These are phyloP conservation scores for Cytospora leucostoma DNA, from an alignment of 2,329 filamentous ascomycete species.

Conservation along the genomic window DNA sequence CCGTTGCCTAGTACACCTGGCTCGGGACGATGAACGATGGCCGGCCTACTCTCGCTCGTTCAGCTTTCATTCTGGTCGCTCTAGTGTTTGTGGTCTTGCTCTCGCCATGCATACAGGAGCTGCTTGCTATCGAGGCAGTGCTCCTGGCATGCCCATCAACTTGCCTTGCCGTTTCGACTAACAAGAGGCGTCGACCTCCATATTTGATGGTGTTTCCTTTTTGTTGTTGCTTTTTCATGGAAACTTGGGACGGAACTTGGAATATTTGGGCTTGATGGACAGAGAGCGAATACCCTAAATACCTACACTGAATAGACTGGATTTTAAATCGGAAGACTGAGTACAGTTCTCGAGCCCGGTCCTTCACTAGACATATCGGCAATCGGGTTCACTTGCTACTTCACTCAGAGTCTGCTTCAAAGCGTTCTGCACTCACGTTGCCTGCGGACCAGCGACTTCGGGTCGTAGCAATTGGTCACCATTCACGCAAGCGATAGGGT, in stretches of 20 bases:
- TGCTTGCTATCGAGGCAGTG: neutral
- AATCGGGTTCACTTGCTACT: too few relatives aligned
- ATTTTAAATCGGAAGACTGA: neutral
- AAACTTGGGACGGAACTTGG: neutral
- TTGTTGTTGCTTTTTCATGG: neutral
- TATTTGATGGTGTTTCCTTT: neutral
- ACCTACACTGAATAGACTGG: neutral
- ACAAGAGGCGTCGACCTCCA: neutral
- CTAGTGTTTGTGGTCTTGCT: neutral
- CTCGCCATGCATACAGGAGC: neutral
- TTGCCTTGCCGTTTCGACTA: neutral
- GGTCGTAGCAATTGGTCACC: neutral
- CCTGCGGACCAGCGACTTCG: neutral
- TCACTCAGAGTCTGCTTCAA: too few relatives aligned
- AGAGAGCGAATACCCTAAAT: constrained; percentile 1
- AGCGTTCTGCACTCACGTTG: neutral
- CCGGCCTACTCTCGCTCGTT: neutral
- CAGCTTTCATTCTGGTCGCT: neutral
- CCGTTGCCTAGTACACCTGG: constrained; percentile 54
- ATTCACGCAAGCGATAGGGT: neutral
- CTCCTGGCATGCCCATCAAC: neutral
- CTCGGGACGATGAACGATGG: neutral
- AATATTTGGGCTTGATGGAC: neutral
- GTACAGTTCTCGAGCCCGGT: too few relatives aligned
- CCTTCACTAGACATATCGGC: too few relatives aligned